Evolutionary conservation across 495 filamentous ascomycete species (phyloP).

Genomic region (Penicillium alfredii): DNA sequence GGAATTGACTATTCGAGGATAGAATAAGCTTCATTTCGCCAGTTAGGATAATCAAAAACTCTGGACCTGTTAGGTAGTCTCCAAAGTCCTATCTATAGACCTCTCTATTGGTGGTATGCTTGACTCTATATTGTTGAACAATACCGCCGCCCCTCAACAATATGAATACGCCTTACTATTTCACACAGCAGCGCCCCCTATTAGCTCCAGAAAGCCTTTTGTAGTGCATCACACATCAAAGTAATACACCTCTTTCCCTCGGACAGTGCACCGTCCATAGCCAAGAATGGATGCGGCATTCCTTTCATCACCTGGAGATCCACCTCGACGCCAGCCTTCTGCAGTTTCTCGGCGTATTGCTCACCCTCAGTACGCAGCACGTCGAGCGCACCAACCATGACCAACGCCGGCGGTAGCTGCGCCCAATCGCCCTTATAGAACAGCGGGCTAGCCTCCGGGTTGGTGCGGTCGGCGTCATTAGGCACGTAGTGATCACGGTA

Average conservation of each 20-base stretch:
- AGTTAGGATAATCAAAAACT: too few relatives aligned
- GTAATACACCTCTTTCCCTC: slow-evolving; percentile 50
- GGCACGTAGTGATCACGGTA: slow-evolving; percentile 53
- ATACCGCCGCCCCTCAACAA: too few relatives aligned
- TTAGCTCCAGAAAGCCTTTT: slow-evolving; percentile 37
- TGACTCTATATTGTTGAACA: too few relatives aligned
- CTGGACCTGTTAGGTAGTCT: too few relatives aligned
- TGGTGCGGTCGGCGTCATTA: slow-evolving; percentile 32
- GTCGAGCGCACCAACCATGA: slow-evolving; percentile 53
- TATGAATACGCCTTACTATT: not conserved
- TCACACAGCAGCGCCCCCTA: not conserved
- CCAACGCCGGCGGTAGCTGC: slow-evolving; percentile 42
- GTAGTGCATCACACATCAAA: slow-evolving; percentile 47
- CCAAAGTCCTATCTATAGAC: too few relatives aligned
- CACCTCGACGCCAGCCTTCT: slow-evolving; percentile 47
- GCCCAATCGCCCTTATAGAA: slow-evolving; percentile 46
- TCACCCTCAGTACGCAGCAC: slow-evolving; percentile 49
- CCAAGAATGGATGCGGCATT: slow-evolving; percentile 58
- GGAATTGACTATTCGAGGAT: too few relatives aligned
- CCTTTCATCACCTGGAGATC: slow-evolving; percentile 53
- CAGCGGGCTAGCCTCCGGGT: slow-evolving; percentile 51
- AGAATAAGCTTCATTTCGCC: too few relatives aligned
- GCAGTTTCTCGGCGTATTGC: slow-evolving; percentile 43
- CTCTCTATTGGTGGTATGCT: too few relatives aligned
- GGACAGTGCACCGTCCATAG: slow-evolving; percentile 51